Evolutionary conservation across 2,329 filamentous ascomycete genomes (phyloP).

Genomic region (Neofusicoccum umdonicola): DNA sequence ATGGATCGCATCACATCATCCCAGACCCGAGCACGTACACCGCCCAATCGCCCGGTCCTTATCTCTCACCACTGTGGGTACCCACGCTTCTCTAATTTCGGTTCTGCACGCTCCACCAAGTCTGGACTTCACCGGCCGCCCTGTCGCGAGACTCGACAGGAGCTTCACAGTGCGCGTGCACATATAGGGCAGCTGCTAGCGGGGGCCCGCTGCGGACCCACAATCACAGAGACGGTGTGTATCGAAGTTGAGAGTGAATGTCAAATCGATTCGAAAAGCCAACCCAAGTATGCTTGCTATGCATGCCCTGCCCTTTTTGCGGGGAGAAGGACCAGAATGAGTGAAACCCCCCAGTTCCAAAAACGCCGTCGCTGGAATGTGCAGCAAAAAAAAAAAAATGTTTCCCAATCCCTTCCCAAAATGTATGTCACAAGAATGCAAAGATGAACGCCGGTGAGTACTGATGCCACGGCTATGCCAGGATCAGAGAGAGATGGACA

Average conservation of each 20-base stretch:
- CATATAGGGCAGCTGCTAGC: neutral
- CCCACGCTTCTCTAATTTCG: neutral
- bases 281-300: constrained; percentile 8
- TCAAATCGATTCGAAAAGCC: neutral
- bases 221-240: neutral
- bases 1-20: constrained; percentile 14
- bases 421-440: constrained; percentile 14
- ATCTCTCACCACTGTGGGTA: constrained; percentile 13
- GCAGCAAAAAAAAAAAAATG: neutral
- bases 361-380: constrained; percentile 15
- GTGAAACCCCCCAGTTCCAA: constrained; percentile 8
- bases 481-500: neutral
- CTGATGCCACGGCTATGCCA: neutral
- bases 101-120: neutral
- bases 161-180: neutral
- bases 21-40: neutral
- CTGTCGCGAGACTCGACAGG: neutral
- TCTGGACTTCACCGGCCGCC: neutral
- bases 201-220: neutral
- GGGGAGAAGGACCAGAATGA: constrained; percentile 1
- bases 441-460: constrained; percentile 2
- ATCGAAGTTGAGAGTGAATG: neutral
- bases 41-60: constrained; percentile 1
- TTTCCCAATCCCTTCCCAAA: neutral
- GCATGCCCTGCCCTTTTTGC: constrained; percentile 9